Percentiles rank a stretch among this genome's conserved stretches.
Conservation (phyloP, 2,329 filamentous ascomycete genomes). For the Ceratocystis eucalypticola region DNA sequence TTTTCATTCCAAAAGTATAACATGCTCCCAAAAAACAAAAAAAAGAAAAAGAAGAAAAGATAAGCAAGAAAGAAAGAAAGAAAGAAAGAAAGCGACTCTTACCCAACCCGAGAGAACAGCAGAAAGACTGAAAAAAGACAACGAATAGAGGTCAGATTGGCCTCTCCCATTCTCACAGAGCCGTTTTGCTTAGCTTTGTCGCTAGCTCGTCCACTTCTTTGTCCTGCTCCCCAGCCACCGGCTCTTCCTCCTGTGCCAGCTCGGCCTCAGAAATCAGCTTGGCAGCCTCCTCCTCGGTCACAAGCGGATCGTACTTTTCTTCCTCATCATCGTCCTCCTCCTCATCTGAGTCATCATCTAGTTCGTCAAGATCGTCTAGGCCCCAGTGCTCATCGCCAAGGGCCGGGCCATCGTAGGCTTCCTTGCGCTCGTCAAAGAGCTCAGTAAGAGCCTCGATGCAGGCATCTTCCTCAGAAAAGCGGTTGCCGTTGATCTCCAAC, state of each 20-base stretch:
- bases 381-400: slow-evolving; percentile 72
- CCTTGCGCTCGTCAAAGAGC: slow-evolving; percentile 64
- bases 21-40: neutral
- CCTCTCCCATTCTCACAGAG: slow-evolving; percentile 29
- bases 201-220: slow-evolving; percentile 72
- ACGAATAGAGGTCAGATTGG: neutral
- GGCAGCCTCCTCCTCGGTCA: slow-evolving; percentile 52
- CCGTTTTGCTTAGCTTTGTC: slow-evolving; percentile 59
- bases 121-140: neutral
- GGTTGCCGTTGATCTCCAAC: slow-evolving; percentile 92
- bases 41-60: neutral
- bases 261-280: slow-evolving; percentile 53
- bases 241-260: slow-evolving; percentile 58
- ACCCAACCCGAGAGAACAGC: neutral
- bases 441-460: slow-evolving; percentile 54
- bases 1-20: slow-evolving; percentile 13
- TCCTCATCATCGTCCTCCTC: slow-evolving; percentile 57
- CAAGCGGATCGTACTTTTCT: slow-evolving; percentile 42
- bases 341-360: slow-evolving; percentile 59
- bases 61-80: neutral
- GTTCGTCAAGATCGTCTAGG: slow-evolving; percentile 71
- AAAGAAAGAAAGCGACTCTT: neutral
- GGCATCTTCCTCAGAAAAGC: slow-evolving; percentile 74
- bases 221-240: slow-evolving; percentile 56
- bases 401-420: slow-evolving; percentile 51